phyloP scores from a whole-genome alignment of 495 filamentous ascomycete species.

The Cenococcum geophilum region DNA sequence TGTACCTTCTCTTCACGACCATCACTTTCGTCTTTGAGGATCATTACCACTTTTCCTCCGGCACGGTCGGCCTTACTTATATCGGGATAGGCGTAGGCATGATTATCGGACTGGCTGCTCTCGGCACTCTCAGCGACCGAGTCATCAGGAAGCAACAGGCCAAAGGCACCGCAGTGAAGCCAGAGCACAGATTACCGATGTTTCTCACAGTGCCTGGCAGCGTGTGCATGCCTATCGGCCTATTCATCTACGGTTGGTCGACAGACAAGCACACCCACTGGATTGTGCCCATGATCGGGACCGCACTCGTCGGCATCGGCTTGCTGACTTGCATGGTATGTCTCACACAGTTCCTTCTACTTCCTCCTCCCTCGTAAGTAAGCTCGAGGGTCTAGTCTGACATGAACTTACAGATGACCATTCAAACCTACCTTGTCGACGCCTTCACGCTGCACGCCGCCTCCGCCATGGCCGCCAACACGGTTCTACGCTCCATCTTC shows the following conservation, averaged over 20 bases:
- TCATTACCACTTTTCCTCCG: conserved; percentile 36
- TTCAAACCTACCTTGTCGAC: conserved; percentile 36
- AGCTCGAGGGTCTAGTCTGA: neutral
- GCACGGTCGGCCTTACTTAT: conserved; percentile 36
- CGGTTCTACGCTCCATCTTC: conserved; percentile 12
- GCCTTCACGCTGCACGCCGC: conserved; percentile 17
- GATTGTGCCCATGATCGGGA: conserved; percentile 38
- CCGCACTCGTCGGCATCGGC: conserved; percentile 35
- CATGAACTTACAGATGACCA: conserved; percentile 27
- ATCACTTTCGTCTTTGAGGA: conserved; percentile 42
- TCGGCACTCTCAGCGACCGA: conserved; percentile 31
- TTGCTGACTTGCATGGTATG: conserved; percentile 35
- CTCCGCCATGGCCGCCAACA: conserved; percentile 20
- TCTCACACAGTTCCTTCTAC: neutral
- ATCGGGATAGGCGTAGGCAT: conserved; percentile 37
- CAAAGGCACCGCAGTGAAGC: conserved; percentile 32
- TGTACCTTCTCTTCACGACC: conserved; percentile 42
- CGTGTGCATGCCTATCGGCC: conserved; percentile 33
- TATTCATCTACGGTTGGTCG: conserved; percentile 40
- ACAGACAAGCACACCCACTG: conserved; percentile 35
- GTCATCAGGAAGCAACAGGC: conserved; percentile 35
- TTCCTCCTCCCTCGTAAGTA: neutral
- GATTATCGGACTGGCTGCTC: conserved; percentile 33
- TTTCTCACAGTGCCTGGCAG: conserved; percentile 33
- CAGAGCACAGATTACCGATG: conserved; percentile 37